Conservation (phyloP, 495 filamentous ascomycete genomes). For the Podospora pseudoanserina region DNA sequence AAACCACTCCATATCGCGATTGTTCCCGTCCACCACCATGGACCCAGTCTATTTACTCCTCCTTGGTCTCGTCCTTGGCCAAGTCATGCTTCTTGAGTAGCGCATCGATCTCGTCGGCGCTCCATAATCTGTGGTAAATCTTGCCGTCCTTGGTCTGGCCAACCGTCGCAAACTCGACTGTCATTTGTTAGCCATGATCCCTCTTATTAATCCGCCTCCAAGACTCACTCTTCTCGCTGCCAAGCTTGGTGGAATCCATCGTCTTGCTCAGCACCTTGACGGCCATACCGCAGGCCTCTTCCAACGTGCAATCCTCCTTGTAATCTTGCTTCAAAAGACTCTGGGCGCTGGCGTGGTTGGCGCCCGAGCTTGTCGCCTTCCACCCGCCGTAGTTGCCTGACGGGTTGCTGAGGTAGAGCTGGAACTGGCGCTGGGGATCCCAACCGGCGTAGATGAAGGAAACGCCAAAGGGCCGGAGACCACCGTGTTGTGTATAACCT, state of each 20-base stretch:
- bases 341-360: constrained; percentile 97
- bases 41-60: constrained; percentile 45
- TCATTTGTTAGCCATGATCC: constrained; percentile 15
- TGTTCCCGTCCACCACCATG: not conserved
- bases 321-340: constrained; percentile 99
- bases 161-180: constrained; percentile 98
- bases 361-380: constrained; percentile 97
- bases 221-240: constrained; percentile 90
- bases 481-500: constrained; percentile 98
- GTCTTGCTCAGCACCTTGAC: constrained; percentile 99
- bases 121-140: constrained; percentile 97
- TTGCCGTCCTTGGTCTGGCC: constrained; percentile 91
- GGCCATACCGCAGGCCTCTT: constrained; percentile 95
- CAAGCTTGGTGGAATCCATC: constrained; percentile 98
- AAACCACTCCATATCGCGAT: constrained; percentile 15
- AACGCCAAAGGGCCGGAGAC: constrained; percentile 95
- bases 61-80: constrained; percentile 79
- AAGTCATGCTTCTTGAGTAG: constrained; percentile 92
- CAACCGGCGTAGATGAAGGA: constrained; percentile 99
- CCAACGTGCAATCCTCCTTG: constrained; percentile 92
- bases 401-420: constrained; percentile 99
- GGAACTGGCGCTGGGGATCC: constrained; percentile 92
- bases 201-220: not conserved
- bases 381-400: constrained; percentile 98
- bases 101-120: constrained; percentile 90